Base-by-base conservation (phyloP, 352 stramenopile species). In the Phytopythium oedochilum region DNA sequence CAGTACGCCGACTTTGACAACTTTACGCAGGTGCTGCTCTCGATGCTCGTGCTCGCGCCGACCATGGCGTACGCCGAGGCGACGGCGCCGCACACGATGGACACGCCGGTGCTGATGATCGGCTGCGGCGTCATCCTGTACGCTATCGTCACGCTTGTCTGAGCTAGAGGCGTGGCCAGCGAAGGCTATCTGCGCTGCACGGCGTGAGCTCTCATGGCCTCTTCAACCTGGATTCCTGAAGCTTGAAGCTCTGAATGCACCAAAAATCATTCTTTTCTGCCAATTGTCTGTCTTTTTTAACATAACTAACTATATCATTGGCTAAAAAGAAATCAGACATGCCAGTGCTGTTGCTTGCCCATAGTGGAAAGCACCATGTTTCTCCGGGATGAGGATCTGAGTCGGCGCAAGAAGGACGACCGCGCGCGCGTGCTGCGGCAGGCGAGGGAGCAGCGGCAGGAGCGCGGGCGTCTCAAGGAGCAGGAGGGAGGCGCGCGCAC, bases 71-170 rank as follows among this genome's bases (percentile, higher is more conserved):
- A 93, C 55, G 85, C 83, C 7, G 85, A 95, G 46, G 85, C 85
- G 45, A 95, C 83, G 36, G 78, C 85, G 17, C 85, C 85, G 12
- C 85, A 95, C 49, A 93, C 85, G 35, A 93, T 95, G 83, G 85
- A 95, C 61, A 80, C 85, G 36, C 85, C 85, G 2, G 85, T 93
- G 55, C 72, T 95, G 52, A 95, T 95, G 85, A 72, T 67, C 34
- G 82, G 75, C n/a, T 83, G 77, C 18, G 85, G 85, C 4, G 64
- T 83, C 44, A 78, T 93, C 64, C 71, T 95, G 28, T 93, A 90
- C 70, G 71, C 71, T 22, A 77, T 93, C 68, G 92, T 88, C 57
- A 75, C 88, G 54, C 60, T 87, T 46, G 70, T 92, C 58, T 89
- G 55, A 78, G 63, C n/a, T 42, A 53, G n/a, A 14, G 18, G 38